phyloP scores from a whole-genome alignment of 352 stramenopile species.

The Phytophthora hibernalis region DNA sequence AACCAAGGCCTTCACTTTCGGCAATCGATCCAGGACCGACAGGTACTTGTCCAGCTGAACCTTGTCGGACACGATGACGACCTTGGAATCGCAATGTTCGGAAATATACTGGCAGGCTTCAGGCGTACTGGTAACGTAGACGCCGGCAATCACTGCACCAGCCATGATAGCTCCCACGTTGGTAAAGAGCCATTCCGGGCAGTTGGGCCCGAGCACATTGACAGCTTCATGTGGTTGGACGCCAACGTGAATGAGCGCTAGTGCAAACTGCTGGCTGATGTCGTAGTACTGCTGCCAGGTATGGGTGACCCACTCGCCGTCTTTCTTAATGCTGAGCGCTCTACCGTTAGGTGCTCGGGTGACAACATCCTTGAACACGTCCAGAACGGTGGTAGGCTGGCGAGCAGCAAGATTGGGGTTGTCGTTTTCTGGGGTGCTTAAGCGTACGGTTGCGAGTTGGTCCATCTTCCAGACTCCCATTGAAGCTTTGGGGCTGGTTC shows the following conservation, averaged over 20 bases:
- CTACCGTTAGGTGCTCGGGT: slow-evolving; percentile 25
- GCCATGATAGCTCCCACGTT: slow-evolving; percentile 84
- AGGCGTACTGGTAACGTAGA: slow-evolving; percentile 86
- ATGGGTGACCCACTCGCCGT: slow-evolving; percentile 58
- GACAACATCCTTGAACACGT: slow-evolving; percentile 50
- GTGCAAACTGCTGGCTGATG: slow-evolving; percentile 70
- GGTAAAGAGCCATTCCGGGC: slow-evolving; percentile 86
- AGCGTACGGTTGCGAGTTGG: slow-evolving; percentile 26
- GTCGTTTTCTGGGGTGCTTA: slow-evolving; percentile 15
- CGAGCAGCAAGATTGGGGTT: slow-evolving; percentile 36
- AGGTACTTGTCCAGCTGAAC: slow-evolving; percentile 80
- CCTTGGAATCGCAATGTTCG: slow-evolving; percentile 76
- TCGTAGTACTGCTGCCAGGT: slow-evolving; percentile 83
- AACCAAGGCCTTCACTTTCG: slow-evolving; percentile 78
- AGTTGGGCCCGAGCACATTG: slow-evolving; percentile 87
- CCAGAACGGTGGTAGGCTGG: slow-evolving; percentile 43
- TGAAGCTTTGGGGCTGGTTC: background rate
- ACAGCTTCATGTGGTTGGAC: slow-evolving; percentile 76
- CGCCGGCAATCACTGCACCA: slow-evolving; percentile 77
- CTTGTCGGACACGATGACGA: slow-evolving; percentile 81
- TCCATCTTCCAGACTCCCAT: slow-evolving; percentile 37
- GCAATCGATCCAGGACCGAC: slow-evolving; percentile 64
- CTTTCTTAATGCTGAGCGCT: slow-evolving; percentile 53
- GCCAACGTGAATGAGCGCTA: slow-evolving; percentile 76
- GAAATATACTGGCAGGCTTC: slow-evolving; percentile 83